These are phyloP conservation scores for Pistacia vera DNA, from an alignment of 345 rosid genomes.

Conservation along the genomic window DNA sequence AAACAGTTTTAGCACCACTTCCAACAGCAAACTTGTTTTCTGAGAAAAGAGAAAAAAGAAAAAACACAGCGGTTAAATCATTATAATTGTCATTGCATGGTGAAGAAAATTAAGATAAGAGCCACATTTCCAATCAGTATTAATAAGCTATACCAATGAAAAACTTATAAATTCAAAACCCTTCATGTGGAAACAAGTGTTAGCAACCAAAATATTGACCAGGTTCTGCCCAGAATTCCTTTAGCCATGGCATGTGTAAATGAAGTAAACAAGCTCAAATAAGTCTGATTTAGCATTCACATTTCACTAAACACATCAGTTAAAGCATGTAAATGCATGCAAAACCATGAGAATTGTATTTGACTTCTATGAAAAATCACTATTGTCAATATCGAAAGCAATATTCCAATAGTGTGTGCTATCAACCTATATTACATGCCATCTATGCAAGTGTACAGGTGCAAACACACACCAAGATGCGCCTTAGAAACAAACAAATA, in stretches of 20 bases:
- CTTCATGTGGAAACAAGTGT: not conserved
- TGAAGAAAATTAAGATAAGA: not conserved
- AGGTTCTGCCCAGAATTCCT: not conserved
- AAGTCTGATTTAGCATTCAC: not conserved
- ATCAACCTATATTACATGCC: not conserved
- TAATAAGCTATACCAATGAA: not conserved
- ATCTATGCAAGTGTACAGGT: not conserved
- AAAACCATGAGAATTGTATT: not conserved
- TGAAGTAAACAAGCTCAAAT: not conserved
- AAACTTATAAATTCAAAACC: not conserved
- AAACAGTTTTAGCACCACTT: constrained; percentile 97
- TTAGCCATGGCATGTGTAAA: constrained; percentile 3
- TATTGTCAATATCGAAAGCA: not conserved
- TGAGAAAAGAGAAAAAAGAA: constrained; percentile 23
- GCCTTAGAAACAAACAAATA: not conserved
- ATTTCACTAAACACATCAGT: not conserved
- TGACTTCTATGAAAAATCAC: not conserved
- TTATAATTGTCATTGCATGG: not conserved
- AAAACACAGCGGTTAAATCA: not conserved
- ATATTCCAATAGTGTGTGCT: not conserved
- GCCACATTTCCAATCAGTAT: not conserved
- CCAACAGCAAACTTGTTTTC: constrained; percentile 99
- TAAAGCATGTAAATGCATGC: not conserved
- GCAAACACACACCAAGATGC: not conserved
- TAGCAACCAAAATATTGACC: not conserved